Base-by-base conservation (phyloP, 768 basidiomycete species). In the Auriculariales sp. region DNA sequence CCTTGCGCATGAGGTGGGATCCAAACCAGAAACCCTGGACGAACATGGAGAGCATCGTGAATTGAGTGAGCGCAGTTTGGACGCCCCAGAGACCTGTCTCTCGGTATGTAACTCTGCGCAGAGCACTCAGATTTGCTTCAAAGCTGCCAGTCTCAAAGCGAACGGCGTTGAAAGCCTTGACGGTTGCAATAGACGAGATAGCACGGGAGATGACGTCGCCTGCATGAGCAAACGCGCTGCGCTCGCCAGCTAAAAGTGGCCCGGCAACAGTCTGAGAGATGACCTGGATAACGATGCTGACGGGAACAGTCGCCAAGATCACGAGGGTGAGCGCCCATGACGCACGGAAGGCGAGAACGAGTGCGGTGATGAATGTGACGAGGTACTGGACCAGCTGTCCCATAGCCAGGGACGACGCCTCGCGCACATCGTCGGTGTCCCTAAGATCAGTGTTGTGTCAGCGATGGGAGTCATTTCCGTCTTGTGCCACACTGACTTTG, bases 1-100 rank as follows among this genome's bases (percentile, higher is more conserved):
- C 85, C 11, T 81, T 71, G n/a, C 78, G 66, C n/a, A 99, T 90
- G 47, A 95, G 74, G 59, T 84, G 81, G 2, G 83, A 74, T 11
- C 93, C 94, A 59, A 83, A 98, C 92, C 94, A 97, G 66, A 98
- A 98, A 0, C 83, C 92, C 59, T 91, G 83, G 6, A 98, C 90
- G 65, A 98, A 99, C 80, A 95, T 93, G 25, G 76, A 75, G 73
- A 92, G 81, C 58, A 84, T 76, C 51, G 84, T 71, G 60, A 95
- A 93, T 58, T 92, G 88, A 2, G 75, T 75, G 12, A 81, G 52
- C 17, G 77, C 83, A 1, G 72, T 65, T 3, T 81, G 78, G 30
- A 79, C 27, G 2, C 83, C 88, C 91, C 92, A 98, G 3, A 93
- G 70, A 22, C 69, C 60, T 51, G 78, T 75, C 39, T 87, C 72